Evolutionary conservation across 1,139 yeast genomes (phyloP).

Genomic region (Candida sanyaensis): DNA sequence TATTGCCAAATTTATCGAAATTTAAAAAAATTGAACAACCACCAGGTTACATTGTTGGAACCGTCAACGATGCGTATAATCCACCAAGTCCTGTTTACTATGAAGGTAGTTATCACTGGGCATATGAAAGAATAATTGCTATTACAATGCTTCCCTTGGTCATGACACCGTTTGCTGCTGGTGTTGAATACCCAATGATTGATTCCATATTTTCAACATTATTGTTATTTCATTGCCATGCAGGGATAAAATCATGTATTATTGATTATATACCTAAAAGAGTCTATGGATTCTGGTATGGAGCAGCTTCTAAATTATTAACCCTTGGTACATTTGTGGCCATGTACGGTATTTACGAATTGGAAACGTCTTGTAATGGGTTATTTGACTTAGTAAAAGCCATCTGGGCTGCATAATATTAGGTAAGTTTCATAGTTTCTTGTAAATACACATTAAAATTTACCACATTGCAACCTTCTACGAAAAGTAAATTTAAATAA

Average conservation of each 20-base stretch:
- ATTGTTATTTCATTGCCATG: conserved; percentile 71
- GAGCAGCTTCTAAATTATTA: conserved; percentile 61
- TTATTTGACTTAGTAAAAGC: conserved; percentile 46
- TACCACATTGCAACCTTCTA: not conserved
- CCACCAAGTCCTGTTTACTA: conserved; percentile 59
- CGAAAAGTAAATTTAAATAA: too few species aligned
- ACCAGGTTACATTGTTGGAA: conserved; percentile 68
- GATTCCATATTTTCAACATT: conserved; percentile 70
- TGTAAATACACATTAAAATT: not conserved
- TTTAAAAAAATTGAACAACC: conserved; percentile 65
- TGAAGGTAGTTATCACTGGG: conserved; percentile 91
- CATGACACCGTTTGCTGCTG: conserved; percentile 69
- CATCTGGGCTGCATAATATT: conserved; percentile 40
- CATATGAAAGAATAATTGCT: conserved; percentile 71
- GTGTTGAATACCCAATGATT: conserved; percentile 62
- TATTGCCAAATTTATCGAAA: conserved; percentile 50
- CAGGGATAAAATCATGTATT: conserved; percentile 85
- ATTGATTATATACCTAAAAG: conserved; percentile 85
- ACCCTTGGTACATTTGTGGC: conserved; percentile 64
- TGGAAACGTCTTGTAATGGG: conserved; percentile 59
- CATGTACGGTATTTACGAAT: conserved; percentile 65
- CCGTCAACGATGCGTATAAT: conserved; percentile 78
- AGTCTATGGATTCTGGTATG: conserved; percentile 69
- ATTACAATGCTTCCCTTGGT: conserved; percentile 74
- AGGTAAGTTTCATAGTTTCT: not conserved